Conservation (phyloP, 2,329 filamentous ascomycete genomes). For the Conoideocrella luteorostrata region DNA sequence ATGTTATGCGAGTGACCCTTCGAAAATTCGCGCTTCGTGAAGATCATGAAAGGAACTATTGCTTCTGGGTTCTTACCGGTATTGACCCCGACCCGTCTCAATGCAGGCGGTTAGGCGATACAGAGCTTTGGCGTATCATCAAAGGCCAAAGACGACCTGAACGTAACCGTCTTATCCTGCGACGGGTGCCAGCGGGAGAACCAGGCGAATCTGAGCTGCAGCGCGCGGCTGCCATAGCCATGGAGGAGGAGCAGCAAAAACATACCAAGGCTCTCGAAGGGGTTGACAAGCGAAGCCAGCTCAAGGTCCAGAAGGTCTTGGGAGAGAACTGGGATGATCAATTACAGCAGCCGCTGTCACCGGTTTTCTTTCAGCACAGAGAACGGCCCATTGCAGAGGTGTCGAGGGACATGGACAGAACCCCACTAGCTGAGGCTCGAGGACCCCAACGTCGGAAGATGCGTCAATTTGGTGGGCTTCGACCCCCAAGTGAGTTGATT, state of each 20-base stretch:
- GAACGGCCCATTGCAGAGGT: slow-evolving; percentile 54
- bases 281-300: slow-evolving; percentile 69
- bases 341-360: slow-evolving; percentile 79
- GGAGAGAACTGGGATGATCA: slow-evolving; percentile 80
- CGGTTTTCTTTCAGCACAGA: slow-evolving; percentile 64
- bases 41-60: slow-evolving; percentile 90
- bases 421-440: slow-evolving; percentile 40
- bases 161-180: slow-evolving; percentile 80
- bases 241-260: slow-evolving; percentile 75
- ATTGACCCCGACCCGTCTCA: slow-evolving; percentile 74
- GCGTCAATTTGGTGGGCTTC: slow-evolving; percentile 81
- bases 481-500: slow-evolving; percentile 94
- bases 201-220: slow-evolving; percentile 82
- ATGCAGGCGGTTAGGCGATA: slow-evolving; percentile 77
- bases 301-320: slow-evolving; percentile 83
- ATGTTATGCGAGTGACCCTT: slow-evolving; percentile 84
- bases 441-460: slow-evolving; percentile 47
- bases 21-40: slow-evolving; percentile 84
- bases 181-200: slow-evolving; percentile 87
- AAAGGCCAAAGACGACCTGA: slow-evolving; percentile 80
- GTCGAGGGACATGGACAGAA: slow-evolving; percentile 51
- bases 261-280: slow-evolving; percentile 57
- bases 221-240: slow-evolving; percentile 79
- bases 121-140: slow-evolving; percentile 85
- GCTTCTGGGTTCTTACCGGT: slow-evolving; percentile 89